Evolutionary conservation across 2,329 filamentous ascomycete species (phyloP), one percentile per base, ranked within the genome.

Genomic region (Fusarium decemcellulare): DNA sequence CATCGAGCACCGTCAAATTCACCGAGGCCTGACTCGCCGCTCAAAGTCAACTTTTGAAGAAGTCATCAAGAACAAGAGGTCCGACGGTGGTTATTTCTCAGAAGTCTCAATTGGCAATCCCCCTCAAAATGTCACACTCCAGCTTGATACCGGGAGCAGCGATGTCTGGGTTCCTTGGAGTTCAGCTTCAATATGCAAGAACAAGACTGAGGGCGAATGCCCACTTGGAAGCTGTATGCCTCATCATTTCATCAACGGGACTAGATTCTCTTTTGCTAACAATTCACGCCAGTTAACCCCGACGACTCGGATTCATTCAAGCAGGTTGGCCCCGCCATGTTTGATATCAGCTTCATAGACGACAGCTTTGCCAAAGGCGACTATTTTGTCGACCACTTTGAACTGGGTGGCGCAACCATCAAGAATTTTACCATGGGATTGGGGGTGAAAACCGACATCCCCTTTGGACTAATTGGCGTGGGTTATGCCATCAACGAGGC

Each of bases 81-180:
- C 71, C 8, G 72, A 79, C 48, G 87, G 87, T 15, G 79, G 78
- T 11, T 91, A 90, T 75, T 90, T 89, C 72, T 84, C 86, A 16
- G 84, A 84, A 23, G 85, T 89, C 64, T 78, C 80, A 29, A 75
- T 91, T 27, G 90, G 90, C 16, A 89, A 85, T 8, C 89, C 89
- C 0, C 77, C 79, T 12, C 89, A 91, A 73, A 77, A 84, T 5
- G 64, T 91, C 42, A 85, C 83, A 2, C 77, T 91, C 55, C 87
- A 90, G 75, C 81, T 91, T 46, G 89, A 91, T 77, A 91, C 89
- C 1, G 90, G 89, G 43, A 90, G 88, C 72, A 90, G 88, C 65
- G 90, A 92, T 78, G 84, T 89, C 23, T 91, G 90, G 89, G 83
- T 91, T 40, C 84, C 85, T 14, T 77, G 78, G 44, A 76, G 72